These are phyloP conservation scores for Colletotrichum sp. DNA, from an alignment of 2,329 filamentous ascomycete genomes.

Conservation along the genomic window DNA sequence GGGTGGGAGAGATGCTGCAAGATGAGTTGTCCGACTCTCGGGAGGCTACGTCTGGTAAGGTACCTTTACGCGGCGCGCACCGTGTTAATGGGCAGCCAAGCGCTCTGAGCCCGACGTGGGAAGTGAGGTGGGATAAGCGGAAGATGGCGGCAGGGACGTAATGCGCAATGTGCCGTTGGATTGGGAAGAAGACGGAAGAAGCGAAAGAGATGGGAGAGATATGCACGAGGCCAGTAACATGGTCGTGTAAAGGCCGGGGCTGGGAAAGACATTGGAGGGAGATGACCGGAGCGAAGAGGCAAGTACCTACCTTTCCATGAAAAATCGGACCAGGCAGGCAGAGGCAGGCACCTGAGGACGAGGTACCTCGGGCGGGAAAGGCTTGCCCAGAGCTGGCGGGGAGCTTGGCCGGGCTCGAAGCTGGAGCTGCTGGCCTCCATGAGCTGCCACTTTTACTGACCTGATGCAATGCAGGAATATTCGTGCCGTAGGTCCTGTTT, in stretches of 20 bases:
- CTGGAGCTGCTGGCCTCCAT: neutral
- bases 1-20: constrained; percentile 19
- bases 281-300: neutral
- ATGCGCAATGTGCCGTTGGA: neutral
- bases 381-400: neutral
- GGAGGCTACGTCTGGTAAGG: neutral
- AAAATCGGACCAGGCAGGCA: neutral
- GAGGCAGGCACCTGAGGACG: neutral
- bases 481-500: neutral
- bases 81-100: neutral
- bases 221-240: constrained; percentile 7
- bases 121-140: neutral
- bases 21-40: constrained; percentile 24
- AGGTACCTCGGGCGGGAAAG: neutral
- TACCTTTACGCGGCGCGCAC: neutral
- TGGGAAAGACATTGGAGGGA: neutral
- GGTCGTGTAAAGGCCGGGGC: neutral
- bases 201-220: neutral
- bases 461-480: neutral
- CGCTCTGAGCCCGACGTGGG: neutral
- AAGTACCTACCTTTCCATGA: neutral
- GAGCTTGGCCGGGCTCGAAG: neutral
- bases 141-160: neutral
- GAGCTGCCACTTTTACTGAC: neutral
- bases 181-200: neutral